These are phyloP conservation scores for Oryza rufipogon DNA, from an alignment of 176 grass and related monocot genomes.

Conservation along the genomic window DNA sequence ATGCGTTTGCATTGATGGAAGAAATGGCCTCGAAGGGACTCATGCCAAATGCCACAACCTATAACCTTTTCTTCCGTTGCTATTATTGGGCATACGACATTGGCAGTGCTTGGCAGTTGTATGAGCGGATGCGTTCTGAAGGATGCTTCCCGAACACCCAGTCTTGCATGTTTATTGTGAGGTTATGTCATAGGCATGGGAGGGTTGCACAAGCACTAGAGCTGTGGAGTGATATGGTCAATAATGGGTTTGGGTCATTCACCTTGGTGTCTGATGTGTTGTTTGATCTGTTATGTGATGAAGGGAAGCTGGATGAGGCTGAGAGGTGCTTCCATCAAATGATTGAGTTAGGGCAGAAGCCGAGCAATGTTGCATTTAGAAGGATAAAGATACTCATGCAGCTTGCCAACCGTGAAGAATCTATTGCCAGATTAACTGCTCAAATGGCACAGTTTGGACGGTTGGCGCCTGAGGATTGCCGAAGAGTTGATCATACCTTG, in stretches of 20 bases:
- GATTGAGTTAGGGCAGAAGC: conserved; percentile 70
- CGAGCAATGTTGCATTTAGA: conserved; percentile 67
- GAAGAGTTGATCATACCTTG: conserved; percentile 25
- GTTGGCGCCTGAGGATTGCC: conserved; percentile 38
- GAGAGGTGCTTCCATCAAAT: conserved; percentile 84
- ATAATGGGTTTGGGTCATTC: conserved; percentile 71
- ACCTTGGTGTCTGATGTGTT: conserved; percentile 81
- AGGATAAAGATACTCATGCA: conserved; percentile 93
- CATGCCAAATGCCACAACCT: conserved; percentile 77
- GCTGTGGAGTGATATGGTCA: conserved; percentile 88
- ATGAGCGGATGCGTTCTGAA: conserved; percentile 61
- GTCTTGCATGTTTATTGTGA: conserved; percentile 88
- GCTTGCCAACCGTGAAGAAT: conserved; percentile 74
- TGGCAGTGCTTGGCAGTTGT: conserved; percentile 56
- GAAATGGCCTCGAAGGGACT: conserved; percentile 70
- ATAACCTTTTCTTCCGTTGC: conserved; percentile 87
- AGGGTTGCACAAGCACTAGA: conserved; percentile 58
- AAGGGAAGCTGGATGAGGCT: conserved; percentile 77
- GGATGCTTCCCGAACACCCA: conserved; percentile 84
- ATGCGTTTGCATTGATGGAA: conserved; percentile 75
- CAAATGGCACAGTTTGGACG: conserved; percentile 49
- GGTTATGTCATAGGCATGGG: conserved; percentile 61
- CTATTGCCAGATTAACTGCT: conserved; percentile 56
- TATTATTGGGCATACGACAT: conserved; percentile 85
- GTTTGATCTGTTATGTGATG: conserved; percentile 80